These are phyloP conservation scores for Boletus smithii DNA, from an alignment of 1,284 basidiomycete genomes.

Conservation along the genomic window DNA sequence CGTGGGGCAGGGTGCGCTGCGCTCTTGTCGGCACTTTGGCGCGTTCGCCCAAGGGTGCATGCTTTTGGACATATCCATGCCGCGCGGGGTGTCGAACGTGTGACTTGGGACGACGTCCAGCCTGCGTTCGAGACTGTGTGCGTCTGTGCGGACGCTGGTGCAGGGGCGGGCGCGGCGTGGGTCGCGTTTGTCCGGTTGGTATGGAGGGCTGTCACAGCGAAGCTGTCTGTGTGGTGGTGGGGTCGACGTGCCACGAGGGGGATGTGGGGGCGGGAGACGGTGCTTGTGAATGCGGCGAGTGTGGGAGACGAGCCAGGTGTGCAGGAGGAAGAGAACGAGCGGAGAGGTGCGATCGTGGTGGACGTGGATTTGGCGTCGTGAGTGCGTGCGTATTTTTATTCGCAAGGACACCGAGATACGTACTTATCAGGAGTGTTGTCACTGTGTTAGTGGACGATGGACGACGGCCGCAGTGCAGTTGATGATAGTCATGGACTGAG, in stretches of 20 bases:
- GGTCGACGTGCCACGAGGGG: slow-evolving; percentile 7
- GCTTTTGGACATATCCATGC: slow-evolving; percentile 17
- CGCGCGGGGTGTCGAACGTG: slow-evolving; percentile 3
- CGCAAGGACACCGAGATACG: background rate
- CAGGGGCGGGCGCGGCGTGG: background rate
- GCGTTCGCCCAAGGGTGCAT: slow-evolving; percentile 14
- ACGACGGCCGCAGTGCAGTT: background rate
- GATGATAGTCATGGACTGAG: background rate
- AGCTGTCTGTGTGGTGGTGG: slow-evolving; percentile 14
- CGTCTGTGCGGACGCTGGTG: background rate
- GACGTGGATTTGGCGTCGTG: slow-evolving; percentile 12
- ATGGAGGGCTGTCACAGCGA: slow-evolving; percentile 13
- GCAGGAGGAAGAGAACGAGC: background rate
- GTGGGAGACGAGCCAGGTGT: slow-evolving; percentile 2
- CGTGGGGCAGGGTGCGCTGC: slow-evolving; percentile 4
- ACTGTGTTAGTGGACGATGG: too few species aligned
- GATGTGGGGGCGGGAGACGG: slow-evolving; percentile 15
- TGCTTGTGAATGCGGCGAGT: slow-evolving; percentile 16
- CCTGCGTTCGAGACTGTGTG: slow-evolving; percentile 13
- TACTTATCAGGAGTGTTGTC: background rate
- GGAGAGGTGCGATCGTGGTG: slow-evolving; percentile 13
- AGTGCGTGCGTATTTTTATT: background rate
- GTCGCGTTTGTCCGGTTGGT: slow-evolving; percentile 10
- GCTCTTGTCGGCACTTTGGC: slow-evolving; percentile 15
- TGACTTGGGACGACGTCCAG: slow-evolving; percentile 18